Evolutionary conservation across 257 asterid genomes (phyloP).

Genomic region (Rehmannia glutinosa): DNA sequence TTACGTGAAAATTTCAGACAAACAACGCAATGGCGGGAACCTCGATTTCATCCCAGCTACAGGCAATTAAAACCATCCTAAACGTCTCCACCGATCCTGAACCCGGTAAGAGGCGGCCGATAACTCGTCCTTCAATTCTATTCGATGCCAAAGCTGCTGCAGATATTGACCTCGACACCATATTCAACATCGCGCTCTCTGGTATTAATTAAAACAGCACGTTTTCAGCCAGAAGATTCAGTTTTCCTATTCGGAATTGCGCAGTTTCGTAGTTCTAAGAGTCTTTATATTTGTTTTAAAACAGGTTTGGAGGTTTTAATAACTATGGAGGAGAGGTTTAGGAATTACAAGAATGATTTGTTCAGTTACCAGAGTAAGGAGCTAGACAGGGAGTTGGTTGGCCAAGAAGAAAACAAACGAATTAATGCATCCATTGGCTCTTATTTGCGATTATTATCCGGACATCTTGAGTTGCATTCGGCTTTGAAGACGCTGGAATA

Average conservation of each 20-base stretch:
- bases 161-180: constrained; percentile 63
- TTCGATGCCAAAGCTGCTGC: constrained; percentile 81
- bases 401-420: constrained; percentile 55
- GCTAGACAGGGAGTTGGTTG: constrained; percentile 69
- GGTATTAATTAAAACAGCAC: constrained; percentile 37
- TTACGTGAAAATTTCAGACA: background rate
- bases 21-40: constrained; percentile 43
- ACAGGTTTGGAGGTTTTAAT: constrained; percentile 75
- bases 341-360: constrained; percentile 58
- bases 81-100: constrained; percentile 49
- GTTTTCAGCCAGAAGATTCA: background rate
- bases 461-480: constrained; percentile 51
- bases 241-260: background rate
- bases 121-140: constrained; percentile 72
- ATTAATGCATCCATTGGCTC: constrained; percentile 56
- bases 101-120: constrained; percentile 59
- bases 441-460: constrained; percentile 66
- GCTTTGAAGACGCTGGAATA: constrained; percentile 77
- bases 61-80: constrained; percentile 46
- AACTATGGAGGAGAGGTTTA: constrained; percentile 55
- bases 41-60: constrained; percentile 67
- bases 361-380: constrained; percentile 71
- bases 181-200: constrained; percentile 42
- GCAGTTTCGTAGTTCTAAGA: background rate
- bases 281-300: background rate